Base-by-base conservation (phyloP, 1,139 yeast species). In the Pichia sp. region DNA sequence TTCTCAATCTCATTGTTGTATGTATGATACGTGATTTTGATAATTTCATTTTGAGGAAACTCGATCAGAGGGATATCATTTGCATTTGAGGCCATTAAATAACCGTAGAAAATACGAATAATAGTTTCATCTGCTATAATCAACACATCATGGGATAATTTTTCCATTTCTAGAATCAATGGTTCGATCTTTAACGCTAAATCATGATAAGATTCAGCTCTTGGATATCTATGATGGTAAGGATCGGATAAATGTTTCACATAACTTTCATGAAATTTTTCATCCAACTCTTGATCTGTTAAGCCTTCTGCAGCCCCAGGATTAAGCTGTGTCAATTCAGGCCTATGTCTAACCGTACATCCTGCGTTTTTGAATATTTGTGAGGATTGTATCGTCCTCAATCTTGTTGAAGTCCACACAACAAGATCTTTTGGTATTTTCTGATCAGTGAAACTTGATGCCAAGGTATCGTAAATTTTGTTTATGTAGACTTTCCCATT, bases 191-290 rank as follows among this genome's bases (percentile, higher is more conserved):
- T 84, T 47, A 93, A 87, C 0, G 99, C 98, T 55, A 95, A 77
- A 70, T 93, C 99, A 70, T 93, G 99, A 68, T 90, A 93, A 54
- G 95, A 88, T 71, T 93, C 99, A 0, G 96, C 90, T 54, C 98
- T 78, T 7, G 97, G 90, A 68, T 82, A 93, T 57, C 99, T 77
- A 69, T 87, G 93, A 69, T 93, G 97, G 67, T 93, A 95, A 2
- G 97, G 97, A 68, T 92, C 97, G 59, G 76, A 74, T 54, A 73
- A 58, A 66, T 83, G 88, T 63, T 80, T 84, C 56, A 75, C 77
- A 66, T 78, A 87, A 62, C 90, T 97, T 2, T 75, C 78, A 0
- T 96, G 95, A 65, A 74, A 89, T 61, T 75, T 73, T 47, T 70
- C 67, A 59, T 75, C 70, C 57, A 92, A 78, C 65, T 88, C 85